Percentiles rank a stretch among this genome's conserved stretches.
Evolutionary conservation across 441 rosid genomes (phyloP).

Genomic region (Arabidopsis lyrata): DNA sequence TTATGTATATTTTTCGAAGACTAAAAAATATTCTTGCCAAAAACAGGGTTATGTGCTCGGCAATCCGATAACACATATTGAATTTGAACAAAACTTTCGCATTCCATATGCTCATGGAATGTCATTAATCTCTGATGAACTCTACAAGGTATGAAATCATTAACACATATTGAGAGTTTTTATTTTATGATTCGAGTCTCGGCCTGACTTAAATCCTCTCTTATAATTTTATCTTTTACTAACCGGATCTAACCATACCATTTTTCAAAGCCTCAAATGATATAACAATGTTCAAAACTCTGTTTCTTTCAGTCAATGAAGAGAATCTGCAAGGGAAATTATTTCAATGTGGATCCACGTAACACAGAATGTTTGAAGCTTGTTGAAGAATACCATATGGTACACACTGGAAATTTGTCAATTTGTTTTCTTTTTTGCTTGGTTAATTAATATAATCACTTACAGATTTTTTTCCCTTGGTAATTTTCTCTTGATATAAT

Average conservation of each 20-base stretch:
- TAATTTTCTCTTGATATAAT: too few relatives aligned
- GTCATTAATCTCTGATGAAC: slow-evolving; percentile 24
- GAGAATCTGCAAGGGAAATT: slow-evolving; percentile 53
- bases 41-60: slow-evolving; percentile 20
- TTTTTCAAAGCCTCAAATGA: slow-evolving; percentile 1
- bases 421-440: not conserved
- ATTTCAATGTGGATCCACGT: slow-evolving; percentile 42
- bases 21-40: not conserved
- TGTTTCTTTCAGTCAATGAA: slow-evolving; percentile 50
- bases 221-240: not conserved
- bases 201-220: not conserved
- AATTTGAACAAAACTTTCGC: not conserved
- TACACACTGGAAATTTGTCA: not conserved
- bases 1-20: not conserved
- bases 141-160: not conserved
- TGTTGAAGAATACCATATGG: slow-evolving; percentile 40
- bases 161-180: too few relatives aligned
- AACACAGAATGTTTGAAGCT: slow-evolving; percentile 50
- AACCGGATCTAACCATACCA: slow-evolving; percentile 37
- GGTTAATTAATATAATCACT: not conserved
- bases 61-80: not conserved
- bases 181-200: too few relatives aligned
- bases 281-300: not conserved
- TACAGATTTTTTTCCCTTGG: not conserved
- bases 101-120: slow-evolving; percentile 9